phyloP scores from a whole-genome alignment of 371 early-diverging fungal genomes.

The Syncephalastrum contaminatum region DNA sequence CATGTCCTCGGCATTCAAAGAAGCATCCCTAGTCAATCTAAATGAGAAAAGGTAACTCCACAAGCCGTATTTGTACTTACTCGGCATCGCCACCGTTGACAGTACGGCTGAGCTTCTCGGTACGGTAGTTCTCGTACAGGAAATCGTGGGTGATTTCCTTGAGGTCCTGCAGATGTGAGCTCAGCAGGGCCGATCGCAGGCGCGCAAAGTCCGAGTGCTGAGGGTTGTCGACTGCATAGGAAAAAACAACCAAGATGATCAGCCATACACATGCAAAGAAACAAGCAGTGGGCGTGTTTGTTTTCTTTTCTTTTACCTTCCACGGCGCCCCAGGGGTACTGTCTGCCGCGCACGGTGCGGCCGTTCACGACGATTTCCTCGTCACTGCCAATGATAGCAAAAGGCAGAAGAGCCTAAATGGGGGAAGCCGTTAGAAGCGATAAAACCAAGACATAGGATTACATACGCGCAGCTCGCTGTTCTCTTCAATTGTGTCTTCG shows the following conservation, averaged over 20 bases:
- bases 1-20: slow-evolving; percentile 53
- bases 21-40: slow-evolving; percentile 28
- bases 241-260: slow-evolving; percentile 2
- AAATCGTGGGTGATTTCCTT: slow-evolving; percentile 85
- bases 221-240: slow-evolving; percentile 66
- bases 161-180: slow-evolving; percentile 93
- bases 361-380: slow-evolving; percentile 84
- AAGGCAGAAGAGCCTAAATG: slow-evolving; percentile 81
- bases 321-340: slow-evolving; percentile 99
- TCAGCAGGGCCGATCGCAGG: slow-evolving; percentile 87
- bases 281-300: not conserved
- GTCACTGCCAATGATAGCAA: slow-evolving; percentile 96
- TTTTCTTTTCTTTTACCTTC: slow-evolving; percentile 51
- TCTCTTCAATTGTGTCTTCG: slow-evolving; percentile 95
- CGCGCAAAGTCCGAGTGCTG: slow-evolving; percentile 97
- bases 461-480: slow-evolving; percentile 81
- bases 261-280: not conserved
- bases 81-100: slow-evolving; percentile 54
- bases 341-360: slow-evolving; percentile 86
- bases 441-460: not conserved
- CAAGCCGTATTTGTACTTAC: slow-evolving; percentile 32
- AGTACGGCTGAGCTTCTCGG: slow-evolving; percentile 84
- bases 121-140: slow-evolving; percentile 90
- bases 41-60: slow-evolving; percentile 1
- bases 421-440: not conserved